Base-by-base conservation (phyloP, 805 yeast species). In the Metschnikowia proteae region DNA sequence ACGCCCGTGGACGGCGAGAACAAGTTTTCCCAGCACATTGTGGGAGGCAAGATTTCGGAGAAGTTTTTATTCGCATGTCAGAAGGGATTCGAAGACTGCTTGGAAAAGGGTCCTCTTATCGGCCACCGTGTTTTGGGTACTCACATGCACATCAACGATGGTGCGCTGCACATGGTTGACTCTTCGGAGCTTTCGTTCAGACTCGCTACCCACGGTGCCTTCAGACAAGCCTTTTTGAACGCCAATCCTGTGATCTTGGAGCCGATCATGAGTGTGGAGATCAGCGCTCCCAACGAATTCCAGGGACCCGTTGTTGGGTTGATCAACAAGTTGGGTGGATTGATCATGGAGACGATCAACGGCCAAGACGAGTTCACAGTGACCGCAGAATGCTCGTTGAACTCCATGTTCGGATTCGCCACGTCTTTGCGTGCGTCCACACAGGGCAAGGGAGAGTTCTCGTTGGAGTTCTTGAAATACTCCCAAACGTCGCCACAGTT, bases 381-480 rank as follows among this genome's bases (percentile, higher is more conserved):
- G 53, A 80, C 82, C 48, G 95, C 97, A 30, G 98, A 94, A 68
- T 92, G 98, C 74, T 86, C 98, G n/a, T 81, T 94, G 71, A 91
- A 91, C 75, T 81, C 88, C 53, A 82, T 94, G 89, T 94, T 94
- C 68, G 99, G 99, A 34, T 88, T 94, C 65, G 96, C 98, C 6
- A 88, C 98, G 6, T 82, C 88, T 26, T 78, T 94, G 64, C 86
- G 99, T 77, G 98, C 99, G 22, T 83, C 88, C 51, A 92, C 99
- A 11, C 99, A 94, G 72, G 99, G 99, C 72, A 94, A 94, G 68
- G 99, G 99, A 62, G 98, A 95, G 73, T 94, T 94, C 69, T 81
- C 96, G 2, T 79, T 94, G 68, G 99, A 94, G 68, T 94, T 94
- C 75, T 84, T 87, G 65, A 87, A 89, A 62, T 94, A 92, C 67